A percentile compares a stretch with the other conserved stretches of the same genome.
These are phyloP conservation scores for Colletotrichum orbiculare DNA, from an alignment of 2,329 filamentous ascomycete genomes.

Conservation along the genomic window DNA sequence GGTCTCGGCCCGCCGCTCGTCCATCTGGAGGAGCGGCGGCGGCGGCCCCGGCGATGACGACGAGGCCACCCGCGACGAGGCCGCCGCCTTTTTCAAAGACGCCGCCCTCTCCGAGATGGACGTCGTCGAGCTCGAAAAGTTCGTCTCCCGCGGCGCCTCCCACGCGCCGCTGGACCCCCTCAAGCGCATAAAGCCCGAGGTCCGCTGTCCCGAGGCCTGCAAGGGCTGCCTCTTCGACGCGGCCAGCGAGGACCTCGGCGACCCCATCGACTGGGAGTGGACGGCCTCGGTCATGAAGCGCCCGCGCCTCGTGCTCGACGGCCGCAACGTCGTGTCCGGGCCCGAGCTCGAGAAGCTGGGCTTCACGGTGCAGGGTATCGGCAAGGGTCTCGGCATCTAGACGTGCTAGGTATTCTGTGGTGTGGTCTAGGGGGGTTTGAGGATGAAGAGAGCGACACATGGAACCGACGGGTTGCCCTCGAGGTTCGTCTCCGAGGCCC, in stretches of 20 bases:
- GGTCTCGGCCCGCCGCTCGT: slow-evolving; percentile 33
- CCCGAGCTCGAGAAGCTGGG: slow-evolving; percentile 45
- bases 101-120: slow-evolving; percentile 42
- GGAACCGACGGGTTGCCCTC: background rate
- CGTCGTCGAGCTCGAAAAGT: slow-evolving; percentile 42
- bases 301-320: slow-evolving; percentile 38
- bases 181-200: slow-evolving; percentile 49
- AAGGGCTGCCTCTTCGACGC: slow-evolving; percentile 54
- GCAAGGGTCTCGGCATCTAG: slow-evolving; percentile 55
- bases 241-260: slow-evolving; percentile 44
- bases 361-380: slow-evolving; percentile 52
- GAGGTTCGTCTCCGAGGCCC: too few relatives aligned
- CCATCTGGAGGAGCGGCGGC: slow-evolving; percentile 29
- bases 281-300: slow-evolving; percentile 40
- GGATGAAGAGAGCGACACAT: background rate
- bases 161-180: slow-evolving; percentile 59
- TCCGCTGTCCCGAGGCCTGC: slow-evolving; percentile 60
- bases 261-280: slow-evolving; percentile 64
- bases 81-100: slow-evolving; percentile 34
- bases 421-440: too few relatives aligned
- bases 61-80: slow-evolving; percentile 30
- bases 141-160: slow-evolving; percentile 40
- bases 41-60: slow-evolving; percentile 12
- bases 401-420: slow-evolving; percentile 30
- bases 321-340: slow-evolving; percentile 36